phyloP scores from a whole-genome alignment of 768 basidiomycete species.

The Lanmaoa pseudosensibilis region DNA sequence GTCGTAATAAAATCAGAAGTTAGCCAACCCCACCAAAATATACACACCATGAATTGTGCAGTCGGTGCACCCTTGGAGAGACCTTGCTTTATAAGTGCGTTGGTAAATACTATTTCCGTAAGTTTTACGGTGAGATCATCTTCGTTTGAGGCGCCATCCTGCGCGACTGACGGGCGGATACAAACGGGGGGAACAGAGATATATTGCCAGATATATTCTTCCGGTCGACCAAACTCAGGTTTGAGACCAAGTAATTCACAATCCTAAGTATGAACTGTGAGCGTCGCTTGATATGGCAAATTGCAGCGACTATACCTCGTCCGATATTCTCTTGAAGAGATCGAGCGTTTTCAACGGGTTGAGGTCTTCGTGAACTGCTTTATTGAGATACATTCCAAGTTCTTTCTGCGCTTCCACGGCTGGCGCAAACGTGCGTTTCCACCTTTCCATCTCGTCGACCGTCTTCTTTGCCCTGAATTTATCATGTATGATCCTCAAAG shows the following conservation, averaged over 20 bases:
- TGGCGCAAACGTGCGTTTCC: conserved; percentile 76
- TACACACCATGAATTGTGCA: conserved; percentile 78
- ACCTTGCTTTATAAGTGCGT: conserved; percentile 88
- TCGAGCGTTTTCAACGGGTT: conserved; percentile 93
- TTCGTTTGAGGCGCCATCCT: conserved; percentile 98
- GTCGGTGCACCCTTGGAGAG: conserved; percentile 86
- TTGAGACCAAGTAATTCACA: conserved; percentile 92
- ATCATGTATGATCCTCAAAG: conserved; percentile 96
- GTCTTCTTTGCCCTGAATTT: conserved; percentile 95
- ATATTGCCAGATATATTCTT: conserved; percentile 99
- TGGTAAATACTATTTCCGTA: conserved; percentile 94
- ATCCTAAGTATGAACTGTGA: conserved; percentile 54
- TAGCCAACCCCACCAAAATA: neutral
- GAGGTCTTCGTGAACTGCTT: conserved; percentile 88
- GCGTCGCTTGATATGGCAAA: neutral
- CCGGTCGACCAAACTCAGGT: conserved; percentile 86
- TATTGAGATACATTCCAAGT: conserved; percentile 77
- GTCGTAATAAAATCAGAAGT: neutral
- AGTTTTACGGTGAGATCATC: conserved; percentile 98
- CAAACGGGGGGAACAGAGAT: conserved; percentile 97
- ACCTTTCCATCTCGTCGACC: conserved; percentile 83
- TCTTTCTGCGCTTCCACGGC: conserved; percentile 89
- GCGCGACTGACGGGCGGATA: conserved; percentile 94
- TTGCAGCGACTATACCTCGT: conserved; percentile 58
- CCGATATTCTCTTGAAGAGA: conserved; percentile 87